phyloP scores from a whole-genome alignment of 441 rosid species.

The Mallotus japonicus region DNA sequence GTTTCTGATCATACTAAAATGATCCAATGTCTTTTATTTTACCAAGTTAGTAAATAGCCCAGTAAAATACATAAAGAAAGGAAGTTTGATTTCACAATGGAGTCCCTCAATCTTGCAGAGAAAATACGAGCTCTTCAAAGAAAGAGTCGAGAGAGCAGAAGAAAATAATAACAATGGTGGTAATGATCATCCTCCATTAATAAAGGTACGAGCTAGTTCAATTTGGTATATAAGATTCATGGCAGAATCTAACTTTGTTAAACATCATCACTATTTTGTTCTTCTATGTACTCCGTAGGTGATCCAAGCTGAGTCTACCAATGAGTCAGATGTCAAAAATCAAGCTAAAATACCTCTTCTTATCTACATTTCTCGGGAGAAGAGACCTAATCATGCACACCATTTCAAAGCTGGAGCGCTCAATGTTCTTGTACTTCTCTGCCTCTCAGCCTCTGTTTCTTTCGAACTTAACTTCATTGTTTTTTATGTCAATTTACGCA shows the following conservation, averaged over 20 bases:
- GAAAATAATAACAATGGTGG: background rate
- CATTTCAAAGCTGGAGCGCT: conserved; percentile 57
- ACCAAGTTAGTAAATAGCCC: background rate
- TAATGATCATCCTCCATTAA: conserved; percentile 21
- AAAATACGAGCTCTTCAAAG: conserved; percentile 30
- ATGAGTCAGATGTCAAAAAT: background rate
- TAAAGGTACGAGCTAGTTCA: conserved; percentile 26
- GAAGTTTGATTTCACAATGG: background rate
- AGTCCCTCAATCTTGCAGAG: conserved; percentile 10
- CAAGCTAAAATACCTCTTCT: conserved; percentile 34
- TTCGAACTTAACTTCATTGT: background rate
- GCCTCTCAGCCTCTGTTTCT: background rate
- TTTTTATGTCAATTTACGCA: background rate
- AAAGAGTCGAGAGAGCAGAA: conserved; percentile 22
- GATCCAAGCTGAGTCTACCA: conserved; percentile 20
- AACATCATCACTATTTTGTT: background rate
- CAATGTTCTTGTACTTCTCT: conserved; percentile 38
- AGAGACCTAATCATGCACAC: conserved; percentile 38
- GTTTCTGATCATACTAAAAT: no score
- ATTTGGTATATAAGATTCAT: background rate
- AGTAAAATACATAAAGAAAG: background rate
- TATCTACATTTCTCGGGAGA: conserved; percentile 49
- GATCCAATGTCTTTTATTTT: no score
- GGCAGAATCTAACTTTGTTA: background rate
- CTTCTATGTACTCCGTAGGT: conserved; percentile 22